phyloP scores from a whole-genome alignment of 148 eudicot species.

The Beta vulgaris region DNA sequence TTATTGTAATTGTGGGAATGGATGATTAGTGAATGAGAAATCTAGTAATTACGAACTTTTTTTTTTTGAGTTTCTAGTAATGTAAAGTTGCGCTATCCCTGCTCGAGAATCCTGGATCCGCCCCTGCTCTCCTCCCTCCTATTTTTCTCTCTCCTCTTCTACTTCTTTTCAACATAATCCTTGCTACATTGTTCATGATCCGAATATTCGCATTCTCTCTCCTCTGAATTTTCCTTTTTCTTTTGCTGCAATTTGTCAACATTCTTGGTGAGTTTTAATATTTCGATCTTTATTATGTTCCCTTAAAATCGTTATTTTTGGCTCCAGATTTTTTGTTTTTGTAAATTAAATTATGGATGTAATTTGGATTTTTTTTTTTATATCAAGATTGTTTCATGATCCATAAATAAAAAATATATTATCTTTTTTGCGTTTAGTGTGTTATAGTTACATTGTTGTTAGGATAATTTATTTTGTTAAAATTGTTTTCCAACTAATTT shows the following conservation, averaged over 20 bases:
- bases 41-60: no score
- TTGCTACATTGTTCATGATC: conserved; percentile 38
- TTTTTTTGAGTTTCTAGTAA: no score
- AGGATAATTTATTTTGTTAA: no score
- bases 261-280: conserved; percentile 21
- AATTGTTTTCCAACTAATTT: not conserved
- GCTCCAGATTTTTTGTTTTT: not conserved
- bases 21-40: no score
- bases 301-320: not conserved
- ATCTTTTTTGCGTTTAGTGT: not conserved
- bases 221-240: not conserved
- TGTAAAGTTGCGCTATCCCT: no score
- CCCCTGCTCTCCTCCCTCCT: no score
- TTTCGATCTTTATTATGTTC: not conserved
- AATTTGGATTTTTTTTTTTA: not conserved
- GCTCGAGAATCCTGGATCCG: no score
- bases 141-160: no score
- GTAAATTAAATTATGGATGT: not conserved
- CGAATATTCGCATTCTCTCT: conserved; percentile 21
- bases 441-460: conserved; percentile 3
- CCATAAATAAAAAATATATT: not conserved
- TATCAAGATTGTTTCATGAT: not conserved
- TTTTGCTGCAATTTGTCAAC: not conserved
- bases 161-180: conserved; percentile 8
- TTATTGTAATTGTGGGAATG: no score